A percentile compares a stretch with the other conserved stretches of the same genome.
phyloP scores from a whole-genome alignment of 352 stramenopile genomes.

The Phytophthora europaea region DNA sequence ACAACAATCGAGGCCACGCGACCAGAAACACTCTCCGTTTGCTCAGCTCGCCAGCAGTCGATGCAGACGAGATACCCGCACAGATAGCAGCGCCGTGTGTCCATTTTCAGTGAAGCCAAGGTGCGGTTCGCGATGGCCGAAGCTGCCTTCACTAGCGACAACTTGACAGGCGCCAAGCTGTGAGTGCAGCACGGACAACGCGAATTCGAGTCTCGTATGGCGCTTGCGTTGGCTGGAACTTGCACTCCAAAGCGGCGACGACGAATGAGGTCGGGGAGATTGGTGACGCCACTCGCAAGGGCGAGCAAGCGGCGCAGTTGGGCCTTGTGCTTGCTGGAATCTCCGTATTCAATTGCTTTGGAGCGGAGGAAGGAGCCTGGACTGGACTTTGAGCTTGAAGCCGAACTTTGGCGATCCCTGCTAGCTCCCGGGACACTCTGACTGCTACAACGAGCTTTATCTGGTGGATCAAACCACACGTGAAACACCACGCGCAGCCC shows the following conservation, averaged over 20 bases:
- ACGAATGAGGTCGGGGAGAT: slow-evolving; percentile 45
- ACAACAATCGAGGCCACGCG: slow-evolving; percentile 37
- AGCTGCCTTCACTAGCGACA: slow-evolving; percentile 5
- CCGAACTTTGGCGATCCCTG: not conserved
- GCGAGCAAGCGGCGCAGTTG: slow-evolving; percentile 10
- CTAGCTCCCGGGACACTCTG: not conserved
- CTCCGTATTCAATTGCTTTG: not conserved
- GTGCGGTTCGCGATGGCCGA: slow-evolving; percentile 14
- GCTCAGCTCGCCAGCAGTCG: slow-evolving; percentile 20
- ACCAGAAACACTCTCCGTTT: slow-evolving; percentile 26
- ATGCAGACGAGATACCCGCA: slow-evolving; percentile 34
- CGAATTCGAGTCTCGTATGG: slow-evolving; percentile 28
- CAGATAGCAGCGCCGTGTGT: slow-evolving; percentile 28
- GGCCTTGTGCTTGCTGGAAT: not conserved
- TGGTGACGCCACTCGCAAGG: slow-evolving; percentile 31
- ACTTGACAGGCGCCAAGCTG: slow-evolving; percentile 39
- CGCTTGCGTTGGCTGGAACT: slow-evolving; percentile 11
- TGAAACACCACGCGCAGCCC: not conserved
- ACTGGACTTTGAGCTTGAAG: not conserved
- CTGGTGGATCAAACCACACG: slow-evolving; percentile 1
- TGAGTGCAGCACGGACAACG: slow-evolving; percentile 53
- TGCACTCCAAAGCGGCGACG: slow-evolving; percentile 53
- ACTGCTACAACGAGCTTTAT: not conserved
- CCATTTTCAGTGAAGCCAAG: slow-evolving; percentile 7
- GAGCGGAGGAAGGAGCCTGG: not conserved